These are phyloP conservation scores for Carex arenaria DNA, from an alignment of 202 grass and related monocot genomes.

Conservation along the genomic window DNA sequence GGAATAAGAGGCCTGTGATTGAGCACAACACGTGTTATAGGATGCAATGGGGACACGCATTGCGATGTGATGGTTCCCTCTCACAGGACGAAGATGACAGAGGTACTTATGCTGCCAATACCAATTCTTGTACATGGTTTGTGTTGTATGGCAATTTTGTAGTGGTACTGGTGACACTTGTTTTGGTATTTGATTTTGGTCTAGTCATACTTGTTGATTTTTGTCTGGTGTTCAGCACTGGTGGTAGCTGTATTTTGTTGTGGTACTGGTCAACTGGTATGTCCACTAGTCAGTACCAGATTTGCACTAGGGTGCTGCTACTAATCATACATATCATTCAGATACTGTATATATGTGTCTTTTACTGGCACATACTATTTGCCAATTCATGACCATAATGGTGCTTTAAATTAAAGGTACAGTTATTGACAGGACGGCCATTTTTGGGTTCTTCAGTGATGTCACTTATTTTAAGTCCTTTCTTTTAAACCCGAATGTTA, in stretches of 20 bases:
- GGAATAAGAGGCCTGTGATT: constrained; percentile 78
- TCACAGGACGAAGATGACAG: constrained; percentile 53
- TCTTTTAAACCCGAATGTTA: background rate
- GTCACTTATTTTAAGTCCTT: constrained; percentile 25
- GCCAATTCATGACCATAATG: background rate
- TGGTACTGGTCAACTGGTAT: background rate
- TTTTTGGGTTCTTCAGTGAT: constrained; percentile 11
- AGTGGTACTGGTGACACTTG: background rate
- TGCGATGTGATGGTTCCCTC: constrained; percentile 62
- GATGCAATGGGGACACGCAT: constrained; percentile 75
- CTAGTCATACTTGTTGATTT: constrained; percentile 4
- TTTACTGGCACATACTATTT: background rate
- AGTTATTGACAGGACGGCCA: background rate
- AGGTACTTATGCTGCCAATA: constrained; percentile 38
- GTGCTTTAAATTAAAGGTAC: background rate
- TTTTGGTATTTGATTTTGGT: constrained; percentile 1
- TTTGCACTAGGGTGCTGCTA: background rate
- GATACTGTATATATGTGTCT: background rate
- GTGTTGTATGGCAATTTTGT: background rate
- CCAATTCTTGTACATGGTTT: background rate
- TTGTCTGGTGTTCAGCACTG: background rate
- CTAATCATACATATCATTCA: background rate
- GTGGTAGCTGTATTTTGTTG: constrained; percentile 5
- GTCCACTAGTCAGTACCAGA: background rate
- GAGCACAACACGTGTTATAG: constrained; percentile 89